Base-by-base conservation (phyloP, 1,284 basidiomycete species). In the Prillingera fragicola region DNA sequence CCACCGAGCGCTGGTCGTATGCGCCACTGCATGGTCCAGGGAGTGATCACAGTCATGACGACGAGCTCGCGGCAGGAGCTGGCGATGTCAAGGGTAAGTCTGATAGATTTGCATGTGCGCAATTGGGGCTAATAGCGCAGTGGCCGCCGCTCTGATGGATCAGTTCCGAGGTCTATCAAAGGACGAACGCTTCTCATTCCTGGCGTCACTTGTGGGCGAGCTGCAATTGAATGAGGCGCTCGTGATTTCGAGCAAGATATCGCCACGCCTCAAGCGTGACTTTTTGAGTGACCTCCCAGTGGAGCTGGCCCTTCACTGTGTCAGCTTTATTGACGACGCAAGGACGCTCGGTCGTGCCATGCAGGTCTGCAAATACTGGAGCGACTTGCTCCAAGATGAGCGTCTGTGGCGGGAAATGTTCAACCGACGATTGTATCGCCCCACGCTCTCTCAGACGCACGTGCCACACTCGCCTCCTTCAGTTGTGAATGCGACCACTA, bases 331-430 rank as follows among this genome's bases (percentile, higher is more conserved):
- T 38, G 83, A 92, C 54, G 85, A 91, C 37, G 84, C 87, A 0
- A 74, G 74, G 36, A 84, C 86, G 0, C 80, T 97, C 5, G 77
- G 81, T 0, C 73, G 85, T 7, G 84, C 84, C 0, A 77, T 79
- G 32, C 76, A 78, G 37, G 92, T 96, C 21, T 86, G 82, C 55
- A 75, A 77, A 38, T 78, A 78, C 46, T 97, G 94, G 94, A 73
- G 79, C 33, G 73, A 72, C 9, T 77, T 97, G 4, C 77, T 85
- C n/a, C 75, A 78, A 43, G 90, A 94, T 61, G 89, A 95, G 56
- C 77, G 76, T 49, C 76, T 88, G 3, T 97, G 92, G 94, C 82
- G 80, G 66, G 67, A 77, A 18, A 81, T 95, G 80, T 90, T 86
- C 62, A 71, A 76, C 33, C 61, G 73, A 9, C 78, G 80, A 55